Evolutionary conservation across 2,329 filamentous ascomycete genomes (phyloP).

Genomic region (Aspergillus costaricaensis): DNA sequence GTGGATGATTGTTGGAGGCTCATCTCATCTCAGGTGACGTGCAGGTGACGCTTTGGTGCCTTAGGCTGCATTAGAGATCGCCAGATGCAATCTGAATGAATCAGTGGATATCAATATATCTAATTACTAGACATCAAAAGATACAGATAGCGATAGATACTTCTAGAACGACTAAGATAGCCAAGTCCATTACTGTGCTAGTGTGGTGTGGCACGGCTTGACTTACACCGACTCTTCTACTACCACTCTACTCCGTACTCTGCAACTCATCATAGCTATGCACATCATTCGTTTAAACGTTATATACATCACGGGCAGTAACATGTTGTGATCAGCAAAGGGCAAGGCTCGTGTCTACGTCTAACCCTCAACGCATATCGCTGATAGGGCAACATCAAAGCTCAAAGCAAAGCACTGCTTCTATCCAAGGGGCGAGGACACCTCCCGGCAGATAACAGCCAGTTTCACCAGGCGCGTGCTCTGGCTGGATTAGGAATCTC

Average conservation of each 20-base stretch:
- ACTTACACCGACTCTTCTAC: background rate
- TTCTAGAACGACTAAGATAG: background rate
- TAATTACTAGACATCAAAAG: too few species aligned
- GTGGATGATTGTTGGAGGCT: too few species aligned
- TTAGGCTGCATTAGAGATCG: background rate
- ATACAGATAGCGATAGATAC: background rate
- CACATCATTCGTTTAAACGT: constrained; percentile 5
- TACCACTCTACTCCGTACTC: background rate
- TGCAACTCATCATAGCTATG: too few species aligned
- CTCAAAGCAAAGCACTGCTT: background rate
- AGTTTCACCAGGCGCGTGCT: background rate
- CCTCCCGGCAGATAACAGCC: background rate
- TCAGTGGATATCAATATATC: too few species aligned
- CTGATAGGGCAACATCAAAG: background rate
- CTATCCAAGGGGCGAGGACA: background rate
- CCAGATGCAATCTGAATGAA: too few species aligned
- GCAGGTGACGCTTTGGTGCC: constrained; percentile 4
- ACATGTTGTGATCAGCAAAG: background rate
- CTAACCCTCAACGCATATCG: background rate
- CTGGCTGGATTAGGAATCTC: background rate
- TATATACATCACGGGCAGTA: constrained; percentile 2
- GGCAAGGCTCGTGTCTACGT: background rate
- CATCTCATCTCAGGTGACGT: too few species aligned
- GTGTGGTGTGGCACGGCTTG: too few species aligned
- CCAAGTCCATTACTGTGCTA: background rate